Evolutionary conservation across 1,284 basidiomycete species (phyloP).

Genomic region (Microbotryum saponariae): DNA sequence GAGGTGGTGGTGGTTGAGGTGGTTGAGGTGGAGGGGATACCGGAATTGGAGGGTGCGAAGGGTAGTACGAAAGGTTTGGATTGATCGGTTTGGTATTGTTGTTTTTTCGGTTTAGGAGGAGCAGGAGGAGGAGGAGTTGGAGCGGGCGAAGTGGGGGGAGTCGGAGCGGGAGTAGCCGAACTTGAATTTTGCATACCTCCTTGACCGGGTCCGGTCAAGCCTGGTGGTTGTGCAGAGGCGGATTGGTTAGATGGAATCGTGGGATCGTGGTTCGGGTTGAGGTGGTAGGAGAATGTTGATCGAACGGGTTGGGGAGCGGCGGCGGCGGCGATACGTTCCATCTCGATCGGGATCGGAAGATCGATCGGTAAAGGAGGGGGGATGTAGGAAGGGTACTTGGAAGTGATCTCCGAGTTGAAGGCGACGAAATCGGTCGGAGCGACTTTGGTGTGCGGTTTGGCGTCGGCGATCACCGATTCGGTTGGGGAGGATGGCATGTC

Average conservation of each 20-base stretch:
- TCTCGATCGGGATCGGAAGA: constrained; percentile 31
- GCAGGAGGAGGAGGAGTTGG: constrained; percentile 80
- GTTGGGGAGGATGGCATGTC: not conserved
- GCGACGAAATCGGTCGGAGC: constrained; percentile 78
- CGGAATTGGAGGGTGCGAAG: constrained; percentile 54
- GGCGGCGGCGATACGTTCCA: constrained; percentile 69
- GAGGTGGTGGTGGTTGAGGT: no score
- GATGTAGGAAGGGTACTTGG: constrained; percentile 80
- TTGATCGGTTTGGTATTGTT: constrained; percentile 98
- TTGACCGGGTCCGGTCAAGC: not conserved
- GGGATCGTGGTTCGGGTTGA: constrained; percentile 47
- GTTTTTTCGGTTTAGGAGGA: constrained; percentile 89
- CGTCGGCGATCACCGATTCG: not conserved
- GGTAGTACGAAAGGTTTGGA: constrained; percentile 90
- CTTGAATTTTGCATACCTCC: constrained; percentile 4
- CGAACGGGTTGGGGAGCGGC: constrained; percentile 87
- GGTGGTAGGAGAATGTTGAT: constrained; percentile 54
- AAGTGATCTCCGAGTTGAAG: constrained; percentile 77
- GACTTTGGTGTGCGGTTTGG: constrained; percentile 31
- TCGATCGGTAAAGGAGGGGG: constrained; percentile 34
- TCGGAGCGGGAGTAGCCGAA: constrained; percentile 32
- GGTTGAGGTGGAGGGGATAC: constrained; percentile 16
- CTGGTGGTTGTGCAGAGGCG: no score
- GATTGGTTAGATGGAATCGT: constrained; percentile 14
- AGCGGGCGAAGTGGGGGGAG: constrained; percentile 51